Evolutionary conservation across 129 eudicot genomes (phyloP), one percentile per base, ranked within the genome.

Genomic region (Erigeron canadensis): DNA sequence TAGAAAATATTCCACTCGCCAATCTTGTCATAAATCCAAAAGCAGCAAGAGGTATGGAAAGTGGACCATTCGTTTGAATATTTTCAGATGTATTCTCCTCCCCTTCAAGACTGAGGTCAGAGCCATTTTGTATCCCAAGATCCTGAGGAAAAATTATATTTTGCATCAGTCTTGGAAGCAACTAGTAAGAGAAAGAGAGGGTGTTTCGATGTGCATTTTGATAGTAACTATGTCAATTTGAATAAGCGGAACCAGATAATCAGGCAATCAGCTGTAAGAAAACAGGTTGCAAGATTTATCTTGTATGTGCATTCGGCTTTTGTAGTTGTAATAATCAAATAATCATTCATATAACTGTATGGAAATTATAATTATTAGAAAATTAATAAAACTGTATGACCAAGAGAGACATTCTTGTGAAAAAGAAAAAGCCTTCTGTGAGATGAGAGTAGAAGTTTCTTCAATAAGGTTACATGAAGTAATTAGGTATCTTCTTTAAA

Each of bases 1-100:
- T 88, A 51, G 96, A 90, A 69, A 95, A 87, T 72, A 95, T 87
- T 60, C 97, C 99, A 59, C 84, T 80, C 2, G 99, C 97, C 71
- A 95, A 67, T 76, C 91, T 77, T 55, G 96, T 82, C 88, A 95
- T 77, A 81, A 84, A 86, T 53, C 88, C 97, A 28, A 95, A 40
- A 59, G 96, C 96, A 67, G 96, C 95, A 28, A 80, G 69, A 78
- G 98, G 95, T 59, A 89, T 83, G 57, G 96, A 85, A 53, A 95
- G 85, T 64, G 97, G 84, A 63, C 94, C 96, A 79, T 81, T 85
- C 56, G 70, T 82, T 65, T 86, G 88, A 15, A 90, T 78, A 83
- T 71, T 77, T 67, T 90, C 97, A n/a, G 66, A 16, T 40, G 67
- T 54, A 70, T 66, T 69, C 58, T 83, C 94, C 17, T 85, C 89